Percentiles rank a stretch among this genome's conserved stretches.
phyloP scores from a whole-genome alignment of 1,139 yeast genomes.

The Scheffersomyces cryptocercus region DNA sequence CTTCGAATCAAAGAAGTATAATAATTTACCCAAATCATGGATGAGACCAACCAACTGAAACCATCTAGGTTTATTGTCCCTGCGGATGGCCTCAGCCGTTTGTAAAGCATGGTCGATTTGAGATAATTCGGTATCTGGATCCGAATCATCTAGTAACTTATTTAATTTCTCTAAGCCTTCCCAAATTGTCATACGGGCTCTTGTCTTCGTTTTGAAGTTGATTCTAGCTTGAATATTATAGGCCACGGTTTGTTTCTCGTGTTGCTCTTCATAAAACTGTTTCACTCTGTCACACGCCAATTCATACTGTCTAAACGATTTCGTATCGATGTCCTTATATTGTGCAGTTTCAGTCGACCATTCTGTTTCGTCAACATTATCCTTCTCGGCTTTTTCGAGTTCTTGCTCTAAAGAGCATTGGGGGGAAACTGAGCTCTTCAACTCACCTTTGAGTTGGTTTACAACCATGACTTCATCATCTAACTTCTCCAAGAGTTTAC shows the following conservation, averaged over 20 bases:
- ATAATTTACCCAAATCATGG: slow-evolving; percentile 69
- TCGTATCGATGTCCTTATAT: slow-evolving; percentile 38
- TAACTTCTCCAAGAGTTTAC: slow-evolving; percentile 30
- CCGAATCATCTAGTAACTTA: slow-evolving; percentile 66
- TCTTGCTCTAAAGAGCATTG: slow-evolving; percentile 2
- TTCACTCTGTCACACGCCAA: slow-evolving; percentile 70
- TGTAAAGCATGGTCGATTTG: slow-evolving; percentile 77
- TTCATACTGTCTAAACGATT: slow-evolving; percentile 64
- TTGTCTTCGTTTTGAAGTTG: slow-evolving; percentile 62
- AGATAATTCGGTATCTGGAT: slow-evolving; percentile 73
- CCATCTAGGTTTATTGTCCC: slow-evolving; percentile 73
- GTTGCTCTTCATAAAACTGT: slow-evolving; percentile 67
- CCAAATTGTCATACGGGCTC: slow-evolving; percentile 74
- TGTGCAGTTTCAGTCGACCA: slow-evolving; percentile 30
- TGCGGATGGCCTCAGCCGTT: slow-evolving; percentile 73
- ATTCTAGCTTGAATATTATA: slow-evolving; percentile 71
- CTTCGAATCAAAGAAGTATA: slow-evolving; percentile 68
- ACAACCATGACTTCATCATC: slow-evolving; percentile 38
- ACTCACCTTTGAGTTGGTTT: slow-evolving; percentile 27
- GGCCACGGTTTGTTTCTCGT: slow-evolving; percentile 69
- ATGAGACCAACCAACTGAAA: slow-evolving; percentile 73
- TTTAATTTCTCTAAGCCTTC: slow-evolving; percentile 66
- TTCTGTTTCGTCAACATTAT: slow-evolving; percentile 3
- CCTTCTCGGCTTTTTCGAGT: neutral
- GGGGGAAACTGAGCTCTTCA: slow-evolving; percentile 7